These are phyloP conservation scores for Sanghuangporus sanghuang DNA, from an alignment of 1,284 basidiomycete genomes.

Conservation along the genomic window DNA sequence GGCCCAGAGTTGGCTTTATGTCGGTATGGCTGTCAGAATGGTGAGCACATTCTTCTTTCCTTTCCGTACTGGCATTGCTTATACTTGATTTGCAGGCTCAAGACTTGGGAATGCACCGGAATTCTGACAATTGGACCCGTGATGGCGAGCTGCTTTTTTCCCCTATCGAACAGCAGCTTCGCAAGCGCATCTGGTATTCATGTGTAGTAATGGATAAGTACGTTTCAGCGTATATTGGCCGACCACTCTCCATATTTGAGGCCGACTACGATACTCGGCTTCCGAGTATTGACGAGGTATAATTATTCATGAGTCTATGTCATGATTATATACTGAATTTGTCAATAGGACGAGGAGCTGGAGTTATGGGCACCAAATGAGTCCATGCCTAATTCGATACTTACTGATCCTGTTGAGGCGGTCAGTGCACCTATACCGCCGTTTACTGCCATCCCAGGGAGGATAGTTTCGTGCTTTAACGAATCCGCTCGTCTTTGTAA, in stretches of 20 bases:
- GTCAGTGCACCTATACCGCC: not conserved
- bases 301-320: conserved; percentile 10
- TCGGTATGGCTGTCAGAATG: conserved; percentile 77
- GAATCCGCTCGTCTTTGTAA: conserved; percentile 67
- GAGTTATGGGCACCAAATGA: conserved; percentile 49
- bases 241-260: conserved; percentile 76
- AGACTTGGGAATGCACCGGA: conserved; percentile 80
- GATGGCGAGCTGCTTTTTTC: conserved; percentile 58
- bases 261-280: conserved; percentile 75
- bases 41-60: not conserved
- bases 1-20: conserved; percentile 81
- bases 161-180: conserved; percentile 62
- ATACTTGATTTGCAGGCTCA: conserved; percentile 47
- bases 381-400: conserved; percentile 28
- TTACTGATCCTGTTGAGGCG: conserved; percentile 7
- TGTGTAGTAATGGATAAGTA: conserved; percentile 81
- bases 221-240: conserved; percentile 74
- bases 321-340: not conserved
- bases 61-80: not conserved
- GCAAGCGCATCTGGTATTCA: conserved; percentile 76
- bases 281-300: conserved; percentile 59
- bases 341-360: conserved; percentile 50
- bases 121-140: conserved; percentile 68
- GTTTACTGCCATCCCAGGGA: conserved; percentile 38
- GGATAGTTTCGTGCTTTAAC: conserved; percentile 71